Evolutionary conservation across 2,329 filamentous ascomycete genomes (phyloP).

Genomic region (Plenodomus biglobosus): DNA sequence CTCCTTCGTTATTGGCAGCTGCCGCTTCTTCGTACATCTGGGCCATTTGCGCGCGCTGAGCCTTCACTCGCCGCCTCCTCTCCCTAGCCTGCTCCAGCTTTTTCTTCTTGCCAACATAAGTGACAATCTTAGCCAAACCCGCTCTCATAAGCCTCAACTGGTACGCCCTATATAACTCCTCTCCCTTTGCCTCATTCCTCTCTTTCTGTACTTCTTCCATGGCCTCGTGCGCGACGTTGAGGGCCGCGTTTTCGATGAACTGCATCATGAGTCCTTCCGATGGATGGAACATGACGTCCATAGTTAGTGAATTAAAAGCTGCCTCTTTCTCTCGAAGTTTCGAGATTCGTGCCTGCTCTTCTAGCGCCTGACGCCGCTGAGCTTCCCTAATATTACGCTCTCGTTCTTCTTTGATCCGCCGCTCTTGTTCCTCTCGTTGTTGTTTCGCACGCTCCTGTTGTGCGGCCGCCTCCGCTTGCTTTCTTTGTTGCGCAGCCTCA

Average conservation of each 20-base stretch:
- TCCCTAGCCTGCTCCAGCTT: constrained; percentile 21
- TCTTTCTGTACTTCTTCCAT: constrained; percentile 41
- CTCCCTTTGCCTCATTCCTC: constrained; percentile 18
- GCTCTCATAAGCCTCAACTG: constrained; percentile 20
- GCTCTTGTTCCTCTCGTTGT: constrained; percentile 18
- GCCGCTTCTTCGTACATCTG: constrained; percentile 7
- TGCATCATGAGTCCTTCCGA: constrained; percentile 49
- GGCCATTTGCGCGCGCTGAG: constrained; percentile 17
- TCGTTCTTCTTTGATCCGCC: constrained; percentile 20
- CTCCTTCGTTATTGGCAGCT: neutral
- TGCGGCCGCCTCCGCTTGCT: constrained; percentile 17
- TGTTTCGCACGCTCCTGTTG: constrained; percentile 13
- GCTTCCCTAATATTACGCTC: constrained; percentile 22
- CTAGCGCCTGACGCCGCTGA: constrained; percentile 19
- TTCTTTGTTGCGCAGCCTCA: constrained; percentile 20
- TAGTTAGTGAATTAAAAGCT: constrained; percentile 40
- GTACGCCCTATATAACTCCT: constrained; percentile 20
- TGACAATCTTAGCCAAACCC: constrained; percentile 24
- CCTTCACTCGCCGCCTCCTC: constrained; percentile 28
- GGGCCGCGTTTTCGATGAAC: constrained; percentile 46
- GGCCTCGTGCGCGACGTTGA: constrained; percentile 39
- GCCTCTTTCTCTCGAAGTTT: constrained; percentile 16
- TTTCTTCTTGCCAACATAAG: constrained; percentile 28
- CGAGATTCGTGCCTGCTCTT: constrained; percentile 23
- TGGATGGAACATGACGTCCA: constrained; percentile 42